Evolutionary conservation across 2,329 filamentous ascomycete genomes (phyloP).

Genomic region (Botrytis fragariae): DNA sequence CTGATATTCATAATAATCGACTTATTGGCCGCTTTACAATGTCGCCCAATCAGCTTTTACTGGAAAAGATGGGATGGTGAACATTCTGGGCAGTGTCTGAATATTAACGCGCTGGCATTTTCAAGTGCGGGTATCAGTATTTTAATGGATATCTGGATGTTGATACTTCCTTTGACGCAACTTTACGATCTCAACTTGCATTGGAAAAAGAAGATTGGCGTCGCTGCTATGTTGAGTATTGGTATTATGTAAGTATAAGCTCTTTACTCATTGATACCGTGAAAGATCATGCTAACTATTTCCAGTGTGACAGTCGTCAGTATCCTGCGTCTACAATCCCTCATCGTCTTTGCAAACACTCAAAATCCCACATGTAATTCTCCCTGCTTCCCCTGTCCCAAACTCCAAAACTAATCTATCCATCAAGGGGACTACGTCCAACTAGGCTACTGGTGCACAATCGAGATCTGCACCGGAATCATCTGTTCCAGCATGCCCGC

Average conservation of each 20-base stretch:
- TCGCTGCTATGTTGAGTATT: slow-evolving; percentile 51
- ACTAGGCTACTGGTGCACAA: slow-evolving; percentile 28
- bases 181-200: slow-evolving; percentile 45
- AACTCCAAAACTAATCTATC: not conserved
- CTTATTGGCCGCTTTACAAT: slow-evolving; percentile 41
- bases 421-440: slow-evolving; percentile 25
- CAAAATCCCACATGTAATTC: slow-evolving; percentile 16
- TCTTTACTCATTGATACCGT: not conserved
- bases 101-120: slow-evolving; percentile 50
- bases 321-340: slow-evolving; percentile 5
- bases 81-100: slow-evolving; percentile 47
- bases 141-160: slow-evolving; percentile 50
- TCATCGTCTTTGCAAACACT: slow-evolving; percentile 10
- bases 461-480: slow-evolving; percentile 29
- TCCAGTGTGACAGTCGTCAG: slow-evolving; percentile 8
- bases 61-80: slow-evolving; percentile 54
- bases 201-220: slow-evolving; percentile 47
- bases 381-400: not conserved
- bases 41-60: slow-evolving; percentile 49
- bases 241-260: slow-evolving; percentile 41
- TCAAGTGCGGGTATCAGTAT: slow-evolving; percentile 53
- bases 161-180: slow-evolving; percentile 49
- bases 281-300: not conserved
- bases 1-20: slow-evolving; percentile 23
- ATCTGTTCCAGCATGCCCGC: slow-evolving; percentile 30